Percentiles rank a stretch among this genome's conserved stretches.
Evolutionary conservation across 306 rosid genomes (phyloP).

Genomic region (Lotus japonicus): DNA sequence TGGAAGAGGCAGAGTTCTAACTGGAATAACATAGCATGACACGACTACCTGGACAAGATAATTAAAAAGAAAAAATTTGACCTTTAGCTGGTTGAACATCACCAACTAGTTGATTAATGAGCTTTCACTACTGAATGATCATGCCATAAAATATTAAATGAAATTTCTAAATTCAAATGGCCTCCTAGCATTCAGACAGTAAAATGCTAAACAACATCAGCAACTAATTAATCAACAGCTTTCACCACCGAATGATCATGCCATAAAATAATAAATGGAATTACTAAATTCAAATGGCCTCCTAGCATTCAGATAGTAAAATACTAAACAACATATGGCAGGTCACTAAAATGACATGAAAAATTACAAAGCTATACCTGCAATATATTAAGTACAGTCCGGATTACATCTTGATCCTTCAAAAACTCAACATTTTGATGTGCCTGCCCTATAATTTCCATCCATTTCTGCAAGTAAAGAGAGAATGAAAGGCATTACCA

Average conservation of each 20-base stretch:
- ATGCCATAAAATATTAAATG: not conserved
- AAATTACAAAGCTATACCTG: slow-evolving; percentile 48
- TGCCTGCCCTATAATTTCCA: slow-evolving; percentile 89
- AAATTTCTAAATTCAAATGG: not conserved
- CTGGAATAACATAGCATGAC: not conserved
- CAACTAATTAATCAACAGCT: not conserved
- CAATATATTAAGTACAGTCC: slow-evolving; percentile 88
- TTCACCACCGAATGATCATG: not conserved
- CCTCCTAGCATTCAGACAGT: not conserved
- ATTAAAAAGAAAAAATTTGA: not conserved
- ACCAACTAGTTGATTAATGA: not conserved
- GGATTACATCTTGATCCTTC: slow-evolving; percentile 85
- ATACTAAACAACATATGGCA: not conserved
- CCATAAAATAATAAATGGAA: not conserved
- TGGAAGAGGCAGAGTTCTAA: not conserved
- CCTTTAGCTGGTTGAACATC: not conserved
- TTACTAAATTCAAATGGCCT: not conserved
- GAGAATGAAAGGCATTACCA: not conserved
- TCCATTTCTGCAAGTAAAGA: slow-evolving; percentile 66
- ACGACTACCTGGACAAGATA: not conserved
- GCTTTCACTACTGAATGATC: not conserved
- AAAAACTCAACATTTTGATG: slow-evolving; percentile 76
- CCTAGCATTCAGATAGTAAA: not conserved
- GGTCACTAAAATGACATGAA: not conserved
- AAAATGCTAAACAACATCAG: not conserved